Evolutionary conservation across 352 stramenopile genomes (phyloP).

Genomic region (Sclerospora graminicola): DNA sequence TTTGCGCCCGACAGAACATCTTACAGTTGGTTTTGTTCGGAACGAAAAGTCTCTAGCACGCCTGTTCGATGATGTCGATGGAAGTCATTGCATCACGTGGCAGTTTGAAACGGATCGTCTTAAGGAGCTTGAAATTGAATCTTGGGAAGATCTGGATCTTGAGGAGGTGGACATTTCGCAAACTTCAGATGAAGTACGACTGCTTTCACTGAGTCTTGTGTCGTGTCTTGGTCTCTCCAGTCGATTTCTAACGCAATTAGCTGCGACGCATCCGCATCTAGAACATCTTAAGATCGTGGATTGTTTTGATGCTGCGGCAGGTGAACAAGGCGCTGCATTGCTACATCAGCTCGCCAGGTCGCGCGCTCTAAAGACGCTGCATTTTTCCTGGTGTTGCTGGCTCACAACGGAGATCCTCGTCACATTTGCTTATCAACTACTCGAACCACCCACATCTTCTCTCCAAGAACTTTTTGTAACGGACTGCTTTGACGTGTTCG

Average conservation of each 20-base stretch:
- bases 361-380: slow-evolving; percentile 47
- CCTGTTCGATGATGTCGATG: slow-evolving; percentile 26
- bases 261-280: slow-evolving; percentile 35
- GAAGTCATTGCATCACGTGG: slow-evolving; percentile 35
- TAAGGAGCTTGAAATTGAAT: slow-evolving; percentile 37
- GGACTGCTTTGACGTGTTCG: slow-evolving; percentile 67
- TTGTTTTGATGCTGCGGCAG: slow-evolving; percentile 48
- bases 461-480: slow-evolving; percentile 45
- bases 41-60: slow-evolving; percentile 35
- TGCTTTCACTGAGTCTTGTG: slow-evolving; percentile 55
- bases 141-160: slow-evolving; percentile 62
- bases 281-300: slow-evolving; percentile 55
- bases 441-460: slow-evolving; percentile 35
- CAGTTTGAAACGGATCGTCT: slow-evolving; percentile 15
- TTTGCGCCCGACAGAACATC: slow-evolving; percentile 38
- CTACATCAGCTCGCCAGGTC: slow-evolving; percentile 40
- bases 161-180: slow-evolving; percentile 58
- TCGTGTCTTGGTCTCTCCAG: slow-evolving; percentile 53
- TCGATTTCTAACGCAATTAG: slow-evolving; percentile 34
- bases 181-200: slow-evolving; percentile 37
- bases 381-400: slow-evolving; percentile 78
- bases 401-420: slow-evolving; percentile 68
- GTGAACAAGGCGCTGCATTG: slow-evolving; percentile 30
- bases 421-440: slow-evolving; percentile 54
- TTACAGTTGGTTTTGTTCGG: slow-evolving; percentile 64